These are phyloP conservation scores for Linaria vulgaris DNA, from an alignment of 257 asterid species.

Conservation along the genomic window DNA sequence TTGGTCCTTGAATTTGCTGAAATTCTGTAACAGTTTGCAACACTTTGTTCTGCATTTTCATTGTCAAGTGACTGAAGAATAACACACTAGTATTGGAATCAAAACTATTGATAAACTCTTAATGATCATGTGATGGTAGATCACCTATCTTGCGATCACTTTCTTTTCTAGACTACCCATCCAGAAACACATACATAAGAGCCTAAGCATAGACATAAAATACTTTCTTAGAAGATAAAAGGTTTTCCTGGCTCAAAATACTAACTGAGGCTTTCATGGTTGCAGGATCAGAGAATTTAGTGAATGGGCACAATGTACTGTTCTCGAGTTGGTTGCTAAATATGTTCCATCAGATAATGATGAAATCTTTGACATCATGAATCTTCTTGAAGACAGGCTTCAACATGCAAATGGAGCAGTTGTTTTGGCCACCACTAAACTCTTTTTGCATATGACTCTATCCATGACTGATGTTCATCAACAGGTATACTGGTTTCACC, in stretches of 20 bases:
- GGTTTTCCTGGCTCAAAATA: slow-evolving; percentile 13
- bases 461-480: slow-evolving; percentile 99
- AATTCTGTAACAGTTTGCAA: too few species aligned
- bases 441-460: slow-evolving; percentile 88
- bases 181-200: not conserved
- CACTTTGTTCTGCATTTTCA: too few species aligned
- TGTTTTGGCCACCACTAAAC: slow-evolving; percentile 90
- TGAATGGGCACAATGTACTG: slow-evolving; percentile 98
- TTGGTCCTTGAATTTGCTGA: too few species aligned
- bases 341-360: slow-evolving; percentile 85
- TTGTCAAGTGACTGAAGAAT: too few species aligned
- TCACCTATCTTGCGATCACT: not conserved
- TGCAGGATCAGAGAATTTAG: slow-evolving; percentile 89
- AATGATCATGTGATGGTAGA: too few species aligned
- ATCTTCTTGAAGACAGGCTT: slow-evolving; percentile 99
- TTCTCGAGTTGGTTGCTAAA: slow-evolving; percentile 85
- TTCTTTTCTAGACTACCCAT: not conserved
- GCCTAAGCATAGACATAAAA: slow-evolving; percentile 11
- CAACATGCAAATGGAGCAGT: slow-evolving; percentile 99
- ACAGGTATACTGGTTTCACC: slow-evolving; percentile 56
- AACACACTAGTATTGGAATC: too few species aligned
- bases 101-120: too few species aligned
- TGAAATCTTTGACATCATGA: slow-evolving; percentile 98
- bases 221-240: not conserved
- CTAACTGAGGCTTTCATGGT: slow-evolving; percentile 28